Evolutionary conservation across 805 yeast genomes (phyloP).

Genomic region (Lachancea quebecensis): DNA sequence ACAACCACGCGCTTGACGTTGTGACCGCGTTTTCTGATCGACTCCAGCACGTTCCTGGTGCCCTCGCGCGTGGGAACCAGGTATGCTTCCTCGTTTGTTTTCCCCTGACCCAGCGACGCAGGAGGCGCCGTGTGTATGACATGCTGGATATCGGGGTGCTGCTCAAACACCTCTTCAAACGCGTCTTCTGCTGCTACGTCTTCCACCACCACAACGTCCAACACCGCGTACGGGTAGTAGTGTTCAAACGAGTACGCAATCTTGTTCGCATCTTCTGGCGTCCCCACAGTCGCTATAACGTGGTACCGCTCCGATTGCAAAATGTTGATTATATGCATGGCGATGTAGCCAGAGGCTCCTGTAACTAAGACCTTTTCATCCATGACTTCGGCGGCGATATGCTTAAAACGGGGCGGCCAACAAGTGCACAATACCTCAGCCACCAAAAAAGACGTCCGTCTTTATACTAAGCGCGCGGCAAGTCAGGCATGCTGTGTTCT

Average conservation of each 20-base stretch:
- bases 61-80: conserved; percentile 52
- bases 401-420: too few relatives aligned
- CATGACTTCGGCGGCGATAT: not conserved
- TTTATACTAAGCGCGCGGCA: too few relatives aligned
- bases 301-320: conserved; percentile 35
- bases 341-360: conserved; percentile 47
- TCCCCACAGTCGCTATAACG: conserved; percentile 43
- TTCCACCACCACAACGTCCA: conserved; percentile 40
- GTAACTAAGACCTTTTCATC: conserved; percentile 35
- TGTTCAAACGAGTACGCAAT: conserved; percentile 26
- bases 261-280: conserved; percentile 33
- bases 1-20: conserved; percentile 43
- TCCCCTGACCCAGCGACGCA: conserved; percentile 38
- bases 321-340: conserved; percentile 37
- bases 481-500: too few relatives aligned
- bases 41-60: conserved; percentile 44
- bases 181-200: conserved; percentile 43
- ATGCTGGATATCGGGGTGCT: conserved; percentile 42
- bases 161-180: conserved; percentile 39
- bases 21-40: conserved; percentile 38
- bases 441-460: too few relatives aligned
- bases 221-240: conserved; percentile 29
- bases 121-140: conserved; percentile 62
- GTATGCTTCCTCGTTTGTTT: conserved; percentile 42
- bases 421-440: too few relatives aligned